Evolutionary conservation across 345 rosid species (phyloP).

Genomic region (Sisymbrium irio): DNA sequence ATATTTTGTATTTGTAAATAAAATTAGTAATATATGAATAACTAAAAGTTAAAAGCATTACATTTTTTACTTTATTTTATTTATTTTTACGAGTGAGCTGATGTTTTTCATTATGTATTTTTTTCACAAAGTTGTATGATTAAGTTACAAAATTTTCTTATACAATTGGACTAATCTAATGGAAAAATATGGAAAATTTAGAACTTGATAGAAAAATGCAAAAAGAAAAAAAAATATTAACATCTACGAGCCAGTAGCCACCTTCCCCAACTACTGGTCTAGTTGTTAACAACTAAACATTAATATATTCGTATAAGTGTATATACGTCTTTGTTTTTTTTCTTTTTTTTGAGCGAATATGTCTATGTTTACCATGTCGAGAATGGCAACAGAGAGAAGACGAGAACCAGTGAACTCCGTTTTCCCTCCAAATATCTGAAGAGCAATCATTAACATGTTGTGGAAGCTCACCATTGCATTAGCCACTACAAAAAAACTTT

Average conservation of each 20-base stretch:
- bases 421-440: constrained; percentile 42
- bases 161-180: no score
- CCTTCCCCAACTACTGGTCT: constrained; percentile 10
- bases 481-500: constrained; percentile 79
- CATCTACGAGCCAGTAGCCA: neutral
- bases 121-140: no score
- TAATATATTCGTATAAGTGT: neutral
- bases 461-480: constrained; percentile 74
- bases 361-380: constrained; percentile 67
- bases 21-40: no score
- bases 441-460: constrained; percentile 65
- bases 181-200: neutral
- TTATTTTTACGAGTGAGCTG: no score
- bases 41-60: no score
- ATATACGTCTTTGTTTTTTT: no score
- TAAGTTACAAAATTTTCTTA: no score
- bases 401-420: constrained; percentile 53
- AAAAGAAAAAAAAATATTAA: neutral
- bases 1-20: no score
- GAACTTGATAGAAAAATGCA: neutral
- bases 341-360: no score
- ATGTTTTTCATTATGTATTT: no score
- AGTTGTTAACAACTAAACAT: constrained; percentile 5
- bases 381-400: constrained; percentile 54
- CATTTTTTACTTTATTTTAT: no score